Evolutionary conservation across 1,284 basidiomycete genomes (phyloP).

Genomic region (Cryptococcus neoformans): DNA sequence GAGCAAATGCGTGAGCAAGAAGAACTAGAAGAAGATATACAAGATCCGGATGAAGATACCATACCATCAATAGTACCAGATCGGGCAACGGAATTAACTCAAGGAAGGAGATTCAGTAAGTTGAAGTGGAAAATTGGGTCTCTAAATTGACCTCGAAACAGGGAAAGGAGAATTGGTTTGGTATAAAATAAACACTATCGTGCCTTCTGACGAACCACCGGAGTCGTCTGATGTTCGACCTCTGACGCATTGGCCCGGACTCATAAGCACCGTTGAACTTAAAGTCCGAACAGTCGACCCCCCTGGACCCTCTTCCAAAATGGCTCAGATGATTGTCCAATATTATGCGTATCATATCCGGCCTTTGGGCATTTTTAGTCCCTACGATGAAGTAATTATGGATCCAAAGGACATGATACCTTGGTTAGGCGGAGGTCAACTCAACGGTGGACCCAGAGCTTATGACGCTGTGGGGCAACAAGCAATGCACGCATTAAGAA

Average conservation of each 20-base stretch:
- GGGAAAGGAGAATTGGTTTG: conserved; percentile 42
- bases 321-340: conserved; percentile 3
- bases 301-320: neutral
- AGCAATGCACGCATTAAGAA: conserved; percentile 20
- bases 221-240: conserved; percentile 8
- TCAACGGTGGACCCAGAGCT: conserved; percentile 29
- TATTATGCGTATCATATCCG: conserved; percentile 30
- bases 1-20: too few species aligned
- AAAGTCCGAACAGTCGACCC: conserved; percentile 6
- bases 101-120: conserved; percentile 16
- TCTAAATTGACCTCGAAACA: neutral
- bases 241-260: conserved; percentile 44
- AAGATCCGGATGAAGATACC: conserved; percentile 3
- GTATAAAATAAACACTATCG: conserved; percentile 29
- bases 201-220: conserved; percentile 10
- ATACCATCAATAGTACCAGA: conserved; percentile 16
- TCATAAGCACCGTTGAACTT: conserved; percentile 10
- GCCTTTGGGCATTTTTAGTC: conserved; percentile 36
- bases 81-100: conserved; percentile 15
- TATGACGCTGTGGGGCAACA: conserved; percentile 29
- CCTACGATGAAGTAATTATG: conserved; percentile 17
- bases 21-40: neutral
- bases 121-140: neutral
- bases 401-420: conserved; percentile 30
- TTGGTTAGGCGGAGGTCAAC: conserved; percentile 25